These are phyloP conservation scores for Ensete glaucum DNA, from an alignment of 176 grass and related monocot genomes.

Conservation along the genomic window DNA sequence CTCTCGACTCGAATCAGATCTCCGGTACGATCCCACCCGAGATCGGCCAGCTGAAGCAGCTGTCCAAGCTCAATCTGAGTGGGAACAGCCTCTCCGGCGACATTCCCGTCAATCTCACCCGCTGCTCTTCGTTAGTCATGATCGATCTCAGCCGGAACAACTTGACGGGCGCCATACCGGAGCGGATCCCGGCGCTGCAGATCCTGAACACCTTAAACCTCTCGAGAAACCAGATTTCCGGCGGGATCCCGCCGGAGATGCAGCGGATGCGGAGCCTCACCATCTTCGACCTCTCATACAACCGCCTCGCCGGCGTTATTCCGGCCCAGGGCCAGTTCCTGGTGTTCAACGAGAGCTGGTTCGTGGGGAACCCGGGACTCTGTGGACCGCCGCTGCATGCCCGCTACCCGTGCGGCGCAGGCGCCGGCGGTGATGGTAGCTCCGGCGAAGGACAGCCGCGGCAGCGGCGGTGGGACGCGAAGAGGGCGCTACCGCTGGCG, in stretches of 20 bases:
- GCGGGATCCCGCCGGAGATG: constrained; percentile 46
- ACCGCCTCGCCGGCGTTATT: constrained; percentile 45
- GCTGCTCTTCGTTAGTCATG: constrained; percentile 36
- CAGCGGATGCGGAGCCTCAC: constrained; percentile 77
- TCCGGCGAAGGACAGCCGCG: background rate
- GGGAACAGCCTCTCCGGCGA: constrained; percentile 48
- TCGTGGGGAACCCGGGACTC: constrained; percentile 50
- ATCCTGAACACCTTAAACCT: constrained; percentile 77
- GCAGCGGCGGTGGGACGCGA: constrained; percentile 11
- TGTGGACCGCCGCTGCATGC: constrained; percentile 28
- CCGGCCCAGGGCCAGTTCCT: constrained; percentile 73
- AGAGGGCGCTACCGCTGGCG: constrained; percentile 29
- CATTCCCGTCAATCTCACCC: constrained; percentile 45
- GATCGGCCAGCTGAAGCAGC: constrained; percentile 43
- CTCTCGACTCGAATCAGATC: constrained; percentile 53
- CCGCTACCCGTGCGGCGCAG: background rate
- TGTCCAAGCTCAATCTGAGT: constrained; percentile 50
- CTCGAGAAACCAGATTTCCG: constrained; percentile 48
- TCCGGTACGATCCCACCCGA: constrained; percentile 43
- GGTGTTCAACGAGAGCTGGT: constrained; percentile 61
- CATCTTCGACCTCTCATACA: constrained; percentile 74
- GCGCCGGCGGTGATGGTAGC: background rate
- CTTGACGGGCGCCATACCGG: constrained; percentile 53
- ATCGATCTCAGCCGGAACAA: constrained; percentile 74
- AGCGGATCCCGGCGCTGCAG: constrained; percentile 34